Conservation (phyloP, 2,329 filamentous ascomycete species). For the Ophiostoma tasmaniense region DNA sequence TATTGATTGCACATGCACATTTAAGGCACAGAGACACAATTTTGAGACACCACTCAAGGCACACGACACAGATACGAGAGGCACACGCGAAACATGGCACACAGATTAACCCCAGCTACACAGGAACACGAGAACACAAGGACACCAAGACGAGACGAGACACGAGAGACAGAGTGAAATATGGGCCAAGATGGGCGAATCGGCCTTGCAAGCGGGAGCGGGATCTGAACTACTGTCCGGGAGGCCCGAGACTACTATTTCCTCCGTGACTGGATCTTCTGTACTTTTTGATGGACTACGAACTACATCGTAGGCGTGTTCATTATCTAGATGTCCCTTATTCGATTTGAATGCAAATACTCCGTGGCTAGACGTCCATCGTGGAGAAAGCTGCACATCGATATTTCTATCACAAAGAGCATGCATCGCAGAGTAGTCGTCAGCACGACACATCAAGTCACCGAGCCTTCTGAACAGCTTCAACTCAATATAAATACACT, state of each 20-base stretch:
- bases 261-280: not conserved
- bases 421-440: not conserved
- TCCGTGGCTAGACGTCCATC: not conserved
- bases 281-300: no score
- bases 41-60: not conserved
- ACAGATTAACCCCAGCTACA: no score
- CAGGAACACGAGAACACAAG: no score
- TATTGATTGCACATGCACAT: not conserved
- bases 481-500: no score
- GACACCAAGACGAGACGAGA: not conserved
- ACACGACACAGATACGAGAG: not conserved
- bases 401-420: not conserved
- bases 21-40: not conserved
- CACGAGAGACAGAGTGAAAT: not conserved
- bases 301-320: not conserved
- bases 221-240: not conserved
- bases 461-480: no score
- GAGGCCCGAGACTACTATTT: not conserved
- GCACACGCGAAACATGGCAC: not conserved
- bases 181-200: not conserved
- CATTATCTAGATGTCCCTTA: not conserved
- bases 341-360: not conserved
- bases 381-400: not conserved
- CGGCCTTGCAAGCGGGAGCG: not conserved
- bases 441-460: not conserved